Evolutionary conservation across 257 asterid genomes (phyloP).

Genomic region (Nicotiana undulata): DNA sequence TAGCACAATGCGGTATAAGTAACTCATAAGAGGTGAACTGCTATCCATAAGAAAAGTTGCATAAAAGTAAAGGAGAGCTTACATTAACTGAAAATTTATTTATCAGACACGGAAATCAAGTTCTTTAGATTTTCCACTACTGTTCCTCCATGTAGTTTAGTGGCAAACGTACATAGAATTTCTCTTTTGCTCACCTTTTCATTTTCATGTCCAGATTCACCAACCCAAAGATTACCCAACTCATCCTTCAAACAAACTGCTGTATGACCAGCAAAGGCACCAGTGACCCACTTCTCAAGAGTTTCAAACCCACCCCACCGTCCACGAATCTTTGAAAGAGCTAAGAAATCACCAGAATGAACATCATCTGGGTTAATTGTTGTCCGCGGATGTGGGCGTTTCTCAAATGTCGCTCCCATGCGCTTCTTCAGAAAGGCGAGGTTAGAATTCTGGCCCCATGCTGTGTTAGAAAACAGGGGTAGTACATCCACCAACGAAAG

Average conservation of each 20-base stretch:
- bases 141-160: neutral
- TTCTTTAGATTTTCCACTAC: too few relatives aligned
- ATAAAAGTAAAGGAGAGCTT: neutral
- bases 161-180: neutral
- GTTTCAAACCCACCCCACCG: constrained; percentile 99
- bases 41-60: neutral
- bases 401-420: constrained; percentile 93
- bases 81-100: neutral
- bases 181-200: constrained; percentile 56
- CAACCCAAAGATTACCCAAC: constrained; percentile 85
- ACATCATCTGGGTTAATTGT: constrained; percentile 74
- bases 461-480: constrained; percentile 92
- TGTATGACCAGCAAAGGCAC: constrained; percentile 99
- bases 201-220: constrained; percentile 97
- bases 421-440: constrained; percentile 79
- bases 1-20: neutral
- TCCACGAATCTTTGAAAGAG: constrained; percentile 96
- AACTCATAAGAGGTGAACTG: neutral
- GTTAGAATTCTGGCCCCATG: constrained; percentile 96
- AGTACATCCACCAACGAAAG: constrained; percentile 89
- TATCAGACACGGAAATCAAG: neutral
- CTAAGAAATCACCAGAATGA: constrained; percentile 91
- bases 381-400: constrained; percentile 64
- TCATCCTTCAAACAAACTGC: constrained; percentile 96
- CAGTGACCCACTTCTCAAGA: constrained; percentile 99